Evolutionary conservation across 371 early-diverging fungal species (phyloP), one percentile per base, ranked within the genome.

Genomic region (Mucor velutinosus): DNA sequence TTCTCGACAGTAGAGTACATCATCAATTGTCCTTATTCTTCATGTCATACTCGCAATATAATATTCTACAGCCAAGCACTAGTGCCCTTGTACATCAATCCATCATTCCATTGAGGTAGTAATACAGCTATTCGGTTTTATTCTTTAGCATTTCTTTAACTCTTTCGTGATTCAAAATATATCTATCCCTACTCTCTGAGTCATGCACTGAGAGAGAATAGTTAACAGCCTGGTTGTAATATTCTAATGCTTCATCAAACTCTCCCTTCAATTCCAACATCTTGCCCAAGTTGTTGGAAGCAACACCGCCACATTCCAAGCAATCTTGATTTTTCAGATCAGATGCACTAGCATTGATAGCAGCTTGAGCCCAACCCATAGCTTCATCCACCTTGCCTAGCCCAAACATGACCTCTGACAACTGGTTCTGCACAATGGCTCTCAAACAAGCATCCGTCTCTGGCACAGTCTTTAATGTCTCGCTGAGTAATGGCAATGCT

Each of bases 351-450:
- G 79, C 73, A 29, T 67, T 71, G n/a, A 86, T 70, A 6, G 84
- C 74, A 23, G 79, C 74, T 49, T 86, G 86, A 25, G 84, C 77
- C 86, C 86, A 86, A 2, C 86, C 86, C 70, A 86, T 65, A 1
- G 83, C 76, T 58, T 82, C 84, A 3, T 86, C 83, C 8, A 57
- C 15, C 53, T 83, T 79, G 15, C 77, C 77, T 61, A 78, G 56
- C 0, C 76, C 86, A 71, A 71, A 86, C 70, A 84, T 71, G 23
- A 70, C 60, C 60, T 86, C 86, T 10, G 80, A 78, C 8, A 86
- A 56, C 41, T 86, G 86, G 25, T 81, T 79, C 60, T 79, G 81
- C 1, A 82, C 58, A 62, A 86, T 86, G 5, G 78, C 86, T 39
- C 72, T 75, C 37, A 79, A 51, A 66, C 82, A 86, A 1, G 70